Percentiles rank a stretch among this genome's conserved stretches.
Conservation (phyloP, 495 filamentous ascomycete species). For the Mycothermus thermophilus region DNA sequence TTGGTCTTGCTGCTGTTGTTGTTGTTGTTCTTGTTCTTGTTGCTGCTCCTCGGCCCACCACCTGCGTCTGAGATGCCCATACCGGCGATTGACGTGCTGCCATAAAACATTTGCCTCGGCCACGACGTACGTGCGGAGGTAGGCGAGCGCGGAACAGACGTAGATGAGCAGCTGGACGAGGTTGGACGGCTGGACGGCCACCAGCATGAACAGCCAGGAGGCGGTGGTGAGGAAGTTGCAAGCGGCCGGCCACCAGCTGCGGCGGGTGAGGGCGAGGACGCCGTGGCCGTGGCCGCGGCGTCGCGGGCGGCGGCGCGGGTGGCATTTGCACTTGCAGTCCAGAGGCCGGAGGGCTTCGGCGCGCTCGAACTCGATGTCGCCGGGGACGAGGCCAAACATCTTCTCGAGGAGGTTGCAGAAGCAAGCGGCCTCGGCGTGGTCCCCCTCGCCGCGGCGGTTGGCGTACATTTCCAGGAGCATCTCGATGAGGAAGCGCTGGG, state of each 20-base stretch:
- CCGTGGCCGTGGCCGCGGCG: conserved; percentile 16
- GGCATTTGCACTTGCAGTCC: too few relatives aligned
- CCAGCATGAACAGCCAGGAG: conserved; percentile 8
- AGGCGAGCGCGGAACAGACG: neutral
- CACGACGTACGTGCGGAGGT: conserved; percentile 2
- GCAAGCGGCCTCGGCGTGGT: conserved; percentile 4
- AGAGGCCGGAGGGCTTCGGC: neutral
- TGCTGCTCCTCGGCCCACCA: too few relatives aligned
- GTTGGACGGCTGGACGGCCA: conserved; percentile 11
- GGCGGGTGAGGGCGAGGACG: conserved; percentile 1
- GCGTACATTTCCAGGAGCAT: neutral
- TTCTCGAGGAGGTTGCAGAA: conserved; percentile 13
- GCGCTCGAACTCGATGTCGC: neutral
- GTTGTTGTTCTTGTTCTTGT: too few relatives aligned
- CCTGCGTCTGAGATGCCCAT: too few relatives aligned
- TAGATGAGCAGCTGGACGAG: conserved; percentile 1
- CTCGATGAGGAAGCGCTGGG: neutral
- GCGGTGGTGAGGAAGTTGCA: conserved; percentile 13
- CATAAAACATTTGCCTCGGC: too few relatives aligned
- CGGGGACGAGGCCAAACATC: conserved; percentile 6
- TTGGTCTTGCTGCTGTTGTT: too few relatives aligned
- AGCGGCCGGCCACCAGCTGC: conserved; percentile 1
- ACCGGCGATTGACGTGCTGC: too few relatives aligned
- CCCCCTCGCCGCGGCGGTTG: neutral
- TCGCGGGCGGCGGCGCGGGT: neutral